These are phyloP conservation scores for Candida quercuum DNA, from an alignment of 805 yeast genomes.

Conservation along the genomic window DNA sequence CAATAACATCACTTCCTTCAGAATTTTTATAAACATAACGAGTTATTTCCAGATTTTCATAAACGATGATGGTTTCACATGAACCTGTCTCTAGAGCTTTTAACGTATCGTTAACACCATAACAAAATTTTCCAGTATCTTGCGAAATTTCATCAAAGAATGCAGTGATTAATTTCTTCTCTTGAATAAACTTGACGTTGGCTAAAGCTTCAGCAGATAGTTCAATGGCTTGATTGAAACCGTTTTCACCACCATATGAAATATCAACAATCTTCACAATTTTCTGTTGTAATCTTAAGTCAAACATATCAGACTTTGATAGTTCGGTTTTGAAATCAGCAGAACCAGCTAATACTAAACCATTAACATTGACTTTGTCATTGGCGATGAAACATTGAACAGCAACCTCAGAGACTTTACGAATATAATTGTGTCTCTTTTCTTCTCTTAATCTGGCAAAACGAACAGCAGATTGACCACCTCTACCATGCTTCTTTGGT, in stretches of 20 bases:
- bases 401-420: constrained; percentile 97
- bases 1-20: constrained; percentile 73
- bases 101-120: constrained; percentile 93
- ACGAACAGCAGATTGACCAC: constrained; percentile 99
- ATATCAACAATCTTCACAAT: constrained; percentile 92
- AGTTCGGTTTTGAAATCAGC: constrained; percentile 98
- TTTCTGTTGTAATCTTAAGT: constrained; percentile 79
- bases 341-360: constrained; percentile 95
- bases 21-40: constrained; percentile 81
- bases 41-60: constrained; percentile 81
- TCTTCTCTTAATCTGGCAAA: constrained; percentile 98
- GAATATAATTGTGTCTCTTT: constrained; percentile 96
- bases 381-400: constrained; percentile 94
- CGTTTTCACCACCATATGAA: constrained; percentile 99
- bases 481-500: constrained; percentile 99
- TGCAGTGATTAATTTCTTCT: constrained; percentile 85
- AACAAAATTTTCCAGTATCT: constrained; percentile 96
- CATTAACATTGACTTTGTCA: constrained; percentile 92
- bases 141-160: constrained; percentile 97
- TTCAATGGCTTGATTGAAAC: constrained; percentile 98
- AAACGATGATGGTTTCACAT: constrained; percentile 86
- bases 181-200: constrained; percentile 96
- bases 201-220: constrained; percentile 94
- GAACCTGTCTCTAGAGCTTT: constrained; percentile 97
- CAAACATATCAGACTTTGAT: constrained; percentile 89